Base-by-base conservation (phyloP, 805 yeast genomes). In the Saccharomycopsis fodiens region DNA sequence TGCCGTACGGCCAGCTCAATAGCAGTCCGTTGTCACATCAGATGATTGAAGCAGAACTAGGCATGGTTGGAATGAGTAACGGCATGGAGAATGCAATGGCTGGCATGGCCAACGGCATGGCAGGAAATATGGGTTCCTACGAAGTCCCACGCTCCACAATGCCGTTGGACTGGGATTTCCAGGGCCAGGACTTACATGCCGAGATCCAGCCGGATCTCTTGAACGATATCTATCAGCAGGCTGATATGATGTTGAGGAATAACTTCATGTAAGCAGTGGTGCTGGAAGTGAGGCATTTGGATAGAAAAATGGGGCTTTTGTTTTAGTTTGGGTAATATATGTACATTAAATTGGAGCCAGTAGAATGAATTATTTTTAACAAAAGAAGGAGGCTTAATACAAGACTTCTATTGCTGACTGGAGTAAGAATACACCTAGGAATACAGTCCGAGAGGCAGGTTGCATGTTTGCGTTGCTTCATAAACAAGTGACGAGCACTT, bases 81-180 rank as follows among this genome's bases (percentile, higher is more conserved):
- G 13, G 15, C 32, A 4, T 40, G 40, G 39, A 40, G 15, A 40
- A 29, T 4, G 27, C 21, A 29, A 17, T 15, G 20, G 17, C 16
- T 20, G 27, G 7, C 27, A 10, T 15, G n/a, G 35, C 38, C 32
- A 22, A 23, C n/a, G 27, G 7, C 27, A 10, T 15, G n/a, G 31
- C 16, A 20, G 17, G 3, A 13, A 27, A 39, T n/a, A 20, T 12
- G 10, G 10, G 10, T 10, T 3, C 32, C 15, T 17, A 40, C 17
- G 47, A 48, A 15, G 37, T 45, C 32, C 47, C 44, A 19, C 35
- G 51, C 40, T 13, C 42, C 23, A 29, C 51, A 19, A 8, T 45
- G 23, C 48, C 47, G 22, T 34, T 45, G 19, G 48, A 45, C 3
- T 45, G 48, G 48, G 46, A 45, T 15, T 36, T 35, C n/a, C 43